A percentile compares a stretch with the other conserved stretches of the same genome.
Evolutionary conservation across 306 rosid species (phyloP).

Genomic region (Malus sylvestris): DNA sequence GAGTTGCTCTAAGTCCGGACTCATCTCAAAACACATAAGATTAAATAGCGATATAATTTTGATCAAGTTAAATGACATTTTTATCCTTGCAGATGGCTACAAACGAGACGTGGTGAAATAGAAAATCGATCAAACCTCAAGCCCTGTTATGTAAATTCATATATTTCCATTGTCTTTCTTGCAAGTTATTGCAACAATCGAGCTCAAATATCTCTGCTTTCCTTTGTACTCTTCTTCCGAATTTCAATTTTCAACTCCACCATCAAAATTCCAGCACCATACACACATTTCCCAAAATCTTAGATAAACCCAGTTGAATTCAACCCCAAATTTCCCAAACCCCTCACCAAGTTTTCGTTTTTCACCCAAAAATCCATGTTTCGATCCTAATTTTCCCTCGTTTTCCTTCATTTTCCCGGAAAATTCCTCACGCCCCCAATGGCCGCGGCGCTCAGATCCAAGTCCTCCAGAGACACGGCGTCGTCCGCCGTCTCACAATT

Average conservation of each 20-base stretch:
- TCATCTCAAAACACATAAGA: too few relatives aligned
- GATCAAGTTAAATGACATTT: neutral
- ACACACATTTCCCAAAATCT: slow-evolving; percentile 15
- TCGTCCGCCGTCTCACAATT: slow-evolving; percentile 44
- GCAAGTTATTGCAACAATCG: neutral
- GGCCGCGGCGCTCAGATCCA: slow-evolving; percentile 78
- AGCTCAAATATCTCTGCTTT: neutral
- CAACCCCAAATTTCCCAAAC: neutral
- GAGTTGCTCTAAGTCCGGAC: too few relatives aligned
- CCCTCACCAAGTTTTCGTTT: neutral
- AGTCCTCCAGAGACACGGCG: slow-evolving; percentile 50
- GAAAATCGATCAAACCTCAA: neutral
- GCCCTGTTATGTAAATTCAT: neutral
- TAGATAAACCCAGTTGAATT: slow-evolving; percentile 16
- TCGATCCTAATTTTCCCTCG: neutral
- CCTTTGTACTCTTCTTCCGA: slow-evolving; percentile 8
- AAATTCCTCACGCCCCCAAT: slow-evolving; percentile 9
- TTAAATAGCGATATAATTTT: neutral
- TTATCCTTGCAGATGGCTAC: neutral
- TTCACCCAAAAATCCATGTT: neutral
- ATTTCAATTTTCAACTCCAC: neutral
- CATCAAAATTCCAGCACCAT: slow-evolving; percentile 21
- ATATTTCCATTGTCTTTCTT: neutral
- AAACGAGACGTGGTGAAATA: neutral
- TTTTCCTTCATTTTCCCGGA: slow-evolving; percentile 3